These are phyloP conservation scores for Chlamydomonas urium DNA, from an alignment of 139 green algal species.

Conservation along the genomic window DNA sequence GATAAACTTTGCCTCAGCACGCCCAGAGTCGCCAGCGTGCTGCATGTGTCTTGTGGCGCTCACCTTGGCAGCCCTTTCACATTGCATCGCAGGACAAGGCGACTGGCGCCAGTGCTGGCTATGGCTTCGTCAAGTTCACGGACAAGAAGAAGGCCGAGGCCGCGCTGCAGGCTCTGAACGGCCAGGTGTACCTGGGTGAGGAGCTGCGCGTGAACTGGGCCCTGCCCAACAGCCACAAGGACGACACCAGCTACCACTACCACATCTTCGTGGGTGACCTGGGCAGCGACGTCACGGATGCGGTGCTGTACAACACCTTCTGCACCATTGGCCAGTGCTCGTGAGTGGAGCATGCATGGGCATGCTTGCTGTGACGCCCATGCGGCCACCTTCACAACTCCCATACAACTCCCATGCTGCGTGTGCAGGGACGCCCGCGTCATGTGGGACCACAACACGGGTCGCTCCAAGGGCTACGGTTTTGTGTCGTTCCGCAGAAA, in stretches of 20 bases:
- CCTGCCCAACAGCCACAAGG: conserved; percentile 63
- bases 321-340: conserved; percentile 21
- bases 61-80: not conserved
- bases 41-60: not conserved
- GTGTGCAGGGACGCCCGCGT: conserved; percentile 62
- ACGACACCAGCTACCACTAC: conserved; percentile 51
- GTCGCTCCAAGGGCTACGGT: conserved; percentile 65
- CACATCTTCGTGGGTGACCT: conserved; percentile 80
- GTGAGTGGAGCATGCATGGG: no score
- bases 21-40: not conserved
- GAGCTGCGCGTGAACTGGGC: conserved; percentile 76
- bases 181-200: conserved; percentile 47
- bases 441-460: conserved; percentile 73
- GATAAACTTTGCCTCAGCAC: not conserved
- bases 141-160: conserved; percentile 25
- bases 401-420: not conserved
- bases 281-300: conserved; percentile 44
- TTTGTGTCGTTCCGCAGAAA: conserved; percentile 71
- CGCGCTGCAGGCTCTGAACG: conserved; percentile 24
- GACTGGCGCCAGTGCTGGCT: conserved; percentile 52
- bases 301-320: conserved; percentile 31
- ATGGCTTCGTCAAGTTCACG: conserved; percentile 68
- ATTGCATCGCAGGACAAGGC: conserved; percentile 16
- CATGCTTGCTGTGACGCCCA: no score
- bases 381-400: no score